Base-by-base conservation (phyloP, 225 moss, liverwort and hornwort genomes). In the Pseudisothecium myosuroides region DNA sequence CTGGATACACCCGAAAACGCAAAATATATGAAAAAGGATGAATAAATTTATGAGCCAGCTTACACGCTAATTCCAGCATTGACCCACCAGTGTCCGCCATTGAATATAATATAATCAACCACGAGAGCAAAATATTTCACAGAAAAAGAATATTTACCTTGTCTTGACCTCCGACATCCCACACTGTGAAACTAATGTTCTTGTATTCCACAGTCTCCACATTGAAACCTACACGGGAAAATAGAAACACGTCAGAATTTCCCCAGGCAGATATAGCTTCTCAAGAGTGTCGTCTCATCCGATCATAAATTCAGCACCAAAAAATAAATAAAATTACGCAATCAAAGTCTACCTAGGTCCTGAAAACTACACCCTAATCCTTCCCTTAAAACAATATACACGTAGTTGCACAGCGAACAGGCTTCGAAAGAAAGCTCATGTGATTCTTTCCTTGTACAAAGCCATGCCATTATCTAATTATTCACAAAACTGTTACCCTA, bases 91-190 rank as follows among this genome's bases (percentile, higher is more conserved):
- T 61, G 27, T 26, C 50, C 18, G 6, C 65, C 28, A 66, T 12
- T 26, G 18, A 24, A 50, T 4, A 66, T 17, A 26, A 37, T 43
- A 26, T 14, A 27, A 19, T 17, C 45, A 56, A 59, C 20, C 61
- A 89, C 23, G 29, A 39, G 17, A 49, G n/a, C 31, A 49, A 28
- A 14, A 47, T 6, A 45, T 37, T 58, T 56, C 37, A 52, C 24
- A 37, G 4, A 82, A 60, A 10, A 14, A 31, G 47, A 77, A 52
- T 11, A 28, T 32, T 43, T 87, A 96, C 94, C 95, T 98, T 98
- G 86, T 98, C 98, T 93, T 98, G 95, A 90, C 98, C 98, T 96
- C 96, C 96, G 50, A 98, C 98, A 91, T 98, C 97, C 97, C 98
- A 98, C 60, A 98, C 98, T 16, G 96, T 97, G 92, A 98, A 97